Percentiles rank a stretch among this genome's conserved stretches.
Conservation (phyloP, 208 protist species). For the Polymyxa betae region DNA sequence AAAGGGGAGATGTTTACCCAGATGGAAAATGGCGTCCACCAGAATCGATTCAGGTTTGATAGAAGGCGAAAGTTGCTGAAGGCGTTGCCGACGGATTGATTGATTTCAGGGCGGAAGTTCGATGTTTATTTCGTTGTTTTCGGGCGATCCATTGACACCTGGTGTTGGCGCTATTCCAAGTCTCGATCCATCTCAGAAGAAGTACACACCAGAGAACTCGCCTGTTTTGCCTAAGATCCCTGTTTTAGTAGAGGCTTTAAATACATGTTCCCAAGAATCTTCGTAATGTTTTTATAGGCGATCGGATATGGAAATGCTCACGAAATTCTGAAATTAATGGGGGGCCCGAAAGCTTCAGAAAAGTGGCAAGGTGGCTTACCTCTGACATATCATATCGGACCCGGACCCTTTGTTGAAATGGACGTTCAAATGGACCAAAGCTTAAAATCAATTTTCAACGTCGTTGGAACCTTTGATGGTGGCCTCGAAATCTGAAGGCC, state of each 20-base stretch:
- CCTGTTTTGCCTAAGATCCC: constrained; percentile 2
- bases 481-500: background rate
- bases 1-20: background rate
- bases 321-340: background rate
- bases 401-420: background rate
- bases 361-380: constrained; percentile 1
- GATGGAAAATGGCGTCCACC: constrained; percentile 57
- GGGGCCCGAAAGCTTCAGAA: background rate
- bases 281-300: background rate
- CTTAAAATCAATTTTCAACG: background rate
- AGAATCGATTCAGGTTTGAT: background rate
- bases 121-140: constrained; percentile 53
- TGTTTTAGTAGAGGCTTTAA: background rate
- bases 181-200: background rate
- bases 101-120: constrained; percentile 28
- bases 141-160: constrained; percentile 34
- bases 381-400: background rate
- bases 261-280: background rate
- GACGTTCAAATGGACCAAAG: background rate
- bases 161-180: background rate
- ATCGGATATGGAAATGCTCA: constrained; percentile 18
- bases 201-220: background rate
- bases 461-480: constrained; percentile 20
- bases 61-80: too few species aligned
- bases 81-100: too few species aligned